Evolutionary conservation across 352 stramenopile genomes (phyloP), one percentile per base, ranked within the genome.

Genomic region (Phytophthora europaea): DNA sequence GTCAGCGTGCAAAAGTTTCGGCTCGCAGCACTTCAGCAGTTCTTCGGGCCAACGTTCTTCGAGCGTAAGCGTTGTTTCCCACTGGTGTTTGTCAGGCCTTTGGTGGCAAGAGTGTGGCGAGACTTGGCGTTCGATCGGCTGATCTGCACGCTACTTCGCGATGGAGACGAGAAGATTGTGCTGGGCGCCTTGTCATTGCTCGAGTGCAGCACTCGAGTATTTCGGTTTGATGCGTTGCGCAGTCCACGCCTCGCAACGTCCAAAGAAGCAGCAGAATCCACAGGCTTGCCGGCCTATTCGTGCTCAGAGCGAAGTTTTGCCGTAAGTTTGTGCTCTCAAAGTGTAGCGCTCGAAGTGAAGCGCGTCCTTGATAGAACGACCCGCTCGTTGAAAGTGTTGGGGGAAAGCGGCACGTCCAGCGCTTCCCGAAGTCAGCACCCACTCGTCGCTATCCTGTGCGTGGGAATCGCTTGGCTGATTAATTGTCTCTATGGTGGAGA

Each of bases 401-500:
- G 79, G 12, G 71, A 80, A 50, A 71, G 70, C 6, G 69, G 65
- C 13, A 56, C 61, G 2, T 51, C 65, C 2, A 74, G 71, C 34
- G 67, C 48, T 3, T 73, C 63, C 13, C 65, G 48, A 57, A 79
- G 61, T n/a, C 64, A 78, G 2, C 65, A 78, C 16, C 48, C 61
- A 10, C 61, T 78, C 4, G 51, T 76, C 6, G 60, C 67, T 12
- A 77, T 65, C 20, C 47, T 82, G 28, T 78, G 56, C 22, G 72
- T 73, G 16, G 64, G 57, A 16, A 45, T 76, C 2, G 48, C 77
- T 18, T 80, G 71, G 43, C 61, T 89, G 1, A 73, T 82, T 16
- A 87, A 89, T 59, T 79, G 68, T 52, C 57, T 89, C 15, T 61
- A 87, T 52, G 70, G 68, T 5, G 79, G 82, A 45, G 78, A 89